Conservation (phyloP, 306 rosid species). For the Neltuma alba region DNA sequence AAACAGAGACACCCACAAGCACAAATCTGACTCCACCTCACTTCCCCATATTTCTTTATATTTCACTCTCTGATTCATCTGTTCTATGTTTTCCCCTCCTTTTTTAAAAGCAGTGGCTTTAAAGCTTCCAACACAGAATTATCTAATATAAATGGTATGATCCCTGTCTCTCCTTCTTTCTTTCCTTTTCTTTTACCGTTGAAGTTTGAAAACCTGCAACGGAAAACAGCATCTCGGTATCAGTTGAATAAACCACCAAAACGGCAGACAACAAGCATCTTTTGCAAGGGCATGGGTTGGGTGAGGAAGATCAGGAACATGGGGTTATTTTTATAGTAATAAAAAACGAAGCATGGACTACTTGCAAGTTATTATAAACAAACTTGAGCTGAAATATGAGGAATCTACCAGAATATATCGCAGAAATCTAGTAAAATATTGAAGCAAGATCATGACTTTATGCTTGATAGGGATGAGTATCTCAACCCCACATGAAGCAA, state of each 20-base stretch:
- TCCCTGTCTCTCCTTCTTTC: neutral
- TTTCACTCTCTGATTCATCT: conserved; percentile 54
- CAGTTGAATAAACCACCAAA: conserved; percentile 89
- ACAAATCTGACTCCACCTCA: conserved; percentile 94
- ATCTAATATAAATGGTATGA: conserved; percentile 20
- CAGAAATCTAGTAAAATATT: conserved; percentile 63
- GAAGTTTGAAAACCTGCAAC: conserved; percentile 83
- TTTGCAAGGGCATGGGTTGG: conserved; percentile 60
- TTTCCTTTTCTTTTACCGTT: conserved; percentile 41
- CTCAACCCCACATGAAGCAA: conserved; percentile 29
- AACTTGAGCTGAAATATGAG: conserved; percentile 59
- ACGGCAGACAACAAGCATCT: conserved; percentile 97
- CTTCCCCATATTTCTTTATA: conserved; percentile 58
- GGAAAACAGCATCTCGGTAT: conserved; percentile 96
- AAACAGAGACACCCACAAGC: conserved; percentile 61
- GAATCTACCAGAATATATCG: conserved; percentile 76
- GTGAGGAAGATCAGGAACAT: conserved; percentile 59
- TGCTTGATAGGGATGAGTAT: conserved; percentile 39
- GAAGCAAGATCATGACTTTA: conserved; percentile 60
- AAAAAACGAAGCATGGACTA: conserved; percentile 66
- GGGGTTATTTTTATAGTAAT: conserved; percentile 38
- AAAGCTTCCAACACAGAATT: conserved; percentile 58
- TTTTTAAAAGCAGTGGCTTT: conserved; percentile 43
- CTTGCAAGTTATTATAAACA: conserved; percentile 59
- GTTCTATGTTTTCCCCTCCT: conserved; percentile 45